A percentile compares a stretch with the other conserved stretches of the same genome.
phyloP scores from a whole-genome alignment of 257 asterid species.

The Sherardia arvensis region DNA sequence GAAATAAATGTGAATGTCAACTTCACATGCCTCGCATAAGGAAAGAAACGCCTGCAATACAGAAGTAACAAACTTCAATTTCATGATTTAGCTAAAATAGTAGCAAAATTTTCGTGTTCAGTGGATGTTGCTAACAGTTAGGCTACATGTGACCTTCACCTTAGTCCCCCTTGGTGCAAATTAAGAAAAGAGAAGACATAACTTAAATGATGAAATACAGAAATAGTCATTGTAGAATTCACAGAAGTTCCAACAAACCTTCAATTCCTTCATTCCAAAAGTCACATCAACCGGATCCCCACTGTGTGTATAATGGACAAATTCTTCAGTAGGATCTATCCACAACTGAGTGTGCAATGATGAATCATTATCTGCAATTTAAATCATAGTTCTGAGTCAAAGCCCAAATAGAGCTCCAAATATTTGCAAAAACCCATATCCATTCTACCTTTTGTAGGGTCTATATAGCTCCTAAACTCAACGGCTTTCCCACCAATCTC shows the following conservation, averaged over 20 bases:
- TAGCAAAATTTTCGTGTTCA: neutral
- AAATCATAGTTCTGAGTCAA: constrained; percentile 15
- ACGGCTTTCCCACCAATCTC: constrained; percentile 94
- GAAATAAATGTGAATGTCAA: constrained; percentile 72
- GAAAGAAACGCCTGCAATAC: constrained; percentile 82
- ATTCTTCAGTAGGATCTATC: constrained; percentile 95
- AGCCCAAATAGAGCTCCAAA: neutral
- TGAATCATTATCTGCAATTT: constrained; percentile 74
- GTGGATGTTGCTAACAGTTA: neutral
- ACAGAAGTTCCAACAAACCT: constrained; percentile 41
- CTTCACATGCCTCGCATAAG: constrained; percentile 96
- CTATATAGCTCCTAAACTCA: constrained; percentile 91
- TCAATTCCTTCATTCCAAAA: constrained; percentile 87
- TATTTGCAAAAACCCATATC: constrained; percentile 1
- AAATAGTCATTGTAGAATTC: no score
- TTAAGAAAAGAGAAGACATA: neutral
- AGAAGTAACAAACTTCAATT: neutral
- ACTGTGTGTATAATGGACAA: constrained; percentile 71
- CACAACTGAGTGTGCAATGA: constrained; percentile 91
- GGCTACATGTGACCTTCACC: neutral
- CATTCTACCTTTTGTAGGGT: constrained; percentile 78
- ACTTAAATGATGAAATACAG: neutral
- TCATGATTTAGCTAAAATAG: neutral
- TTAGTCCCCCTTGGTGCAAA: neutral
- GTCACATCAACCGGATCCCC: constrained; percentile 91